These are phyloP conservation scores for Ophiostoma tasmaniense DNA, from an alignment of 2,329 filamentous ascomycete genomes.

Conservation along the genomic window DNA sequence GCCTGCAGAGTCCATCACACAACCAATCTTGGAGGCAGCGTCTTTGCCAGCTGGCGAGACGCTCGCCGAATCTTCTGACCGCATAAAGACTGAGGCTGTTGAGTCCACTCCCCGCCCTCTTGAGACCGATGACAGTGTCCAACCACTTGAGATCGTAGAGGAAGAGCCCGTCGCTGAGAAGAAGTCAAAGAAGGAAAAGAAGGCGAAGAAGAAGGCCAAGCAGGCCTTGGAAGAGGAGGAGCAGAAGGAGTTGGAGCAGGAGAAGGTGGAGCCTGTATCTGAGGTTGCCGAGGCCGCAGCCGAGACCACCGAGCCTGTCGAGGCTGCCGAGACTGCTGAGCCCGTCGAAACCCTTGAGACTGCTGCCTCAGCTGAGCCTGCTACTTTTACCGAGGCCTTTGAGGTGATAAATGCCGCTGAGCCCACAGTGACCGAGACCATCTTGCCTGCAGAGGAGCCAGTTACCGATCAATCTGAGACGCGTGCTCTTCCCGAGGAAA, in stretches of 20 bases:
- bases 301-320: not conserved
- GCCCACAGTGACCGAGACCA: not conserved
- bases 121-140: constrained; percentile 8
- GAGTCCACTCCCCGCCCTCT: constrained; percentile 7
- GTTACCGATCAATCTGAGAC: not conserved
- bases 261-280: not conserved
- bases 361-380: not conserved
- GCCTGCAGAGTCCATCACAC: not conserved
- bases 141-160: constrained; percentile 5
- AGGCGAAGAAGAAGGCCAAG: constrained; percentile 9
- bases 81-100: not conserved
- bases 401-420: not conserved
- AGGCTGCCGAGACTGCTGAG: not conserved
- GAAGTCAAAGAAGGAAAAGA: constrained; percentile 11
- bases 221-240: not conserved
- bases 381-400: too few species aligned
- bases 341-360: not conserved
- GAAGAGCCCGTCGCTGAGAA: constrained; percentile 6
- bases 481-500: not conserved
- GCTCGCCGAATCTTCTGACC: not conserved
- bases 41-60: not conserved
- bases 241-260: not conserved
- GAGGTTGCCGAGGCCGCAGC: not conserved
- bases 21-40: not conserved
- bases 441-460: not conserved